Evolutionary conservation across 106 monocot species (phyloP).

Genomic region (Allium sativum): DNA sequence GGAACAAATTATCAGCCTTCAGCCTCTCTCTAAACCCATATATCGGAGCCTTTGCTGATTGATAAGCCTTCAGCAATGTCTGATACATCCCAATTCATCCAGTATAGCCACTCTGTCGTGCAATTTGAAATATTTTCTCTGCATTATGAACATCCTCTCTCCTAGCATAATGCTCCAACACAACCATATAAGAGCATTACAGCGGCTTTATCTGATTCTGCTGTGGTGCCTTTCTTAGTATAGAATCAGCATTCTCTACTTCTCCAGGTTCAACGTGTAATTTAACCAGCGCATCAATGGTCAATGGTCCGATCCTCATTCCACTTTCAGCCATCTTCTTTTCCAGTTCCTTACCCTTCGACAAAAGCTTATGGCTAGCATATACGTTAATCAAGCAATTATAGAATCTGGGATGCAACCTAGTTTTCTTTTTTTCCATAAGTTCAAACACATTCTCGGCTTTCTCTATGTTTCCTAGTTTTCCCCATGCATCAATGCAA

Average conservation of each 20-base stretch:
- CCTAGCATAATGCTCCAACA: constrained; percentile 45
- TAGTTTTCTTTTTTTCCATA: constrained; percentile 34
- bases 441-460: constrained; percentile 62
- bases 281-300: constrained; percentile 55
- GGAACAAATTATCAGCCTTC: constrained; percentile 77
- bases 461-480: constrained; percentile 44
- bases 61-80: constrained; percentile 50
- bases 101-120: constrained; percentile 38
- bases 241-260: constrained; percentile 69
- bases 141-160: constrained; percentile 69
- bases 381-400: constrained; percentile 57
- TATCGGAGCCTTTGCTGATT: constrained; percentile 55
- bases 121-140: constrained; percentile 60
- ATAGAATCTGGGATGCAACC: constrained; percentile 35
- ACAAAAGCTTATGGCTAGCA: constrained; percentile 48
- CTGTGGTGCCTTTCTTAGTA: constrained; percentile 41
- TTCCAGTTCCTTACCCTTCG: constrained; percentile 62
- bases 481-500: constrained; percentile 67
- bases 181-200: constrained; percentile 30
- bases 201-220: constrained; percentile 38
- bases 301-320: constrained; percentile 33
- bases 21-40: constrained; percentile 92
- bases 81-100: constrained; percentile 53
- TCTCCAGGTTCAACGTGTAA: constrained; percentile 54
- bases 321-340: constrained; percentile 55